Base-by-base conservation (phyloP, 2,329 filamentous ascomycete species). In the Cryphonectria nitschkei region DNA sequence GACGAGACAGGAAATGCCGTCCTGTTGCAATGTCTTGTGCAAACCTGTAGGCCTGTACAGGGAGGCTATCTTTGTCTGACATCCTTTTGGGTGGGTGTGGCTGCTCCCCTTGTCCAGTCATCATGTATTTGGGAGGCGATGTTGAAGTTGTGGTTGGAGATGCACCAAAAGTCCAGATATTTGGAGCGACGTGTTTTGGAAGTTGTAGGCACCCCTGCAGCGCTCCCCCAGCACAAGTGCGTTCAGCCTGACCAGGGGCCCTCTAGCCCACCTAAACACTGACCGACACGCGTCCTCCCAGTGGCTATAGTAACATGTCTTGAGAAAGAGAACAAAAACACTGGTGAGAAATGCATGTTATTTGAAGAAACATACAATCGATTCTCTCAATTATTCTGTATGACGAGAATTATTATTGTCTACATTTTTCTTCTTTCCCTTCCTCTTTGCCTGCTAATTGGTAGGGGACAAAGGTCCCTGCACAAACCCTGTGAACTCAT, bases 1-100 rank as follows among this genome's bases (percentile, higher is more conserved):
- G 77, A 72, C 78, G 81, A 9, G 87, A 86, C 64, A 89, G 80
- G 14, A 77, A 77, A 78, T 87, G 84, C 4, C 82, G 83, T 37
- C 87, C 85, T 66, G 80, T 84, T 71, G 82, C 81, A 29, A 88
- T 75, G 71, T 87, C 83, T 5, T 82, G 75, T 1, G 75, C 81
- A 19, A 81, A 69, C 61, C 74, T 75, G 41, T 79, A 70, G 22
- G 79, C 77, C 66, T 76, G 77, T 13, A 74, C 68, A 67, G 75
- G 70, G 41, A 75, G 63, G 39, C 73, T 68, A 14, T 64, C 71
- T 43, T 50, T 26, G 26, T 67, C 62, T 37, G 74, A 69, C 74
- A 76, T 72, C 6, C 9, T 11, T 39, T 39, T 39, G 37, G 37
- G 32, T 46, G 29, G 19, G 7, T 7, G 32, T 22, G 6, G 46